Percentiles rank a stretch among this genome's conserved stretches.
Conservation (phyloP, 2,329 filamentous ascomycete genomes). For the Polychaeton citri region DNA sequence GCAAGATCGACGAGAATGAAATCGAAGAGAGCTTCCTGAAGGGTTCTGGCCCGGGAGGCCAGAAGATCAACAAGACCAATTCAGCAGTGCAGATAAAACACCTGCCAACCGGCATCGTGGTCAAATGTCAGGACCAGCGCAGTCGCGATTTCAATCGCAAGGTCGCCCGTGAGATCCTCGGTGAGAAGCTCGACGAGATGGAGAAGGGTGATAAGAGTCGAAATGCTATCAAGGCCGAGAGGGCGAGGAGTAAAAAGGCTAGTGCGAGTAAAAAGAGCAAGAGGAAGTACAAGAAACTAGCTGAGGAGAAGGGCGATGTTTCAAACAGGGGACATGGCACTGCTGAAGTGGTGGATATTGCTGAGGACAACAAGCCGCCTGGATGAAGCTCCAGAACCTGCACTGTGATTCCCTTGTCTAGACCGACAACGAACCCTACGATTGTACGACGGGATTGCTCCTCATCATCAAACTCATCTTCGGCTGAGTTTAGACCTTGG, state of each 20-base stretch:
- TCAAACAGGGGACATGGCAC: no score
- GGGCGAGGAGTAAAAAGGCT: constrained; percentile 55
- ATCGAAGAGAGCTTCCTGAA: constrained; percentile 79
- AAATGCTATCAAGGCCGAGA: constrained; percentile 48
- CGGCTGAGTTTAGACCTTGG: no score
- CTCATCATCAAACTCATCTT: no score
- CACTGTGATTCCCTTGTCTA: no score
- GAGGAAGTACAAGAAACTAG: constrained; percentile 59
- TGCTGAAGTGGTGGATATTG: no score
- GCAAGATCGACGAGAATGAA: constrained; percentile 61
- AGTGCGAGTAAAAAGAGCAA: constrained; percentile 71
- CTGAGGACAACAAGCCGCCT: no score
- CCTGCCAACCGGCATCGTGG: constrained; percentile 74
- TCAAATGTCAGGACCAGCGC: constrained; percentile 88
- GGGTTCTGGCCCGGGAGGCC: constrained; percentile 82
- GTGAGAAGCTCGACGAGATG: constrained; percentile 61
- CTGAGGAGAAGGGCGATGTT: constrained; percentile 35
- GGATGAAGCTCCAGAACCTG: no score
- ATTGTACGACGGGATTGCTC: no score
- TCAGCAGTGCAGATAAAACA: constrained; percentile 91
- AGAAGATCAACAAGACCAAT: constrained; percentile 98
- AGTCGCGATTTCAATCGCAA: constrained; percentile 78
- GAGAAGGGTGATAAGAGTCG: constrained; percentile 59
- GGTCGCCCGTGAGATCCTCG: constrained; percentile 65
- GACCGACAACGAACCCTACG: no score